Evolutionary conservation across 495 filamentous ascomycete genomes (phyloP), one percentile per base, ranked within the genome.

Genomic region (Tuber aestivum): DNA sequence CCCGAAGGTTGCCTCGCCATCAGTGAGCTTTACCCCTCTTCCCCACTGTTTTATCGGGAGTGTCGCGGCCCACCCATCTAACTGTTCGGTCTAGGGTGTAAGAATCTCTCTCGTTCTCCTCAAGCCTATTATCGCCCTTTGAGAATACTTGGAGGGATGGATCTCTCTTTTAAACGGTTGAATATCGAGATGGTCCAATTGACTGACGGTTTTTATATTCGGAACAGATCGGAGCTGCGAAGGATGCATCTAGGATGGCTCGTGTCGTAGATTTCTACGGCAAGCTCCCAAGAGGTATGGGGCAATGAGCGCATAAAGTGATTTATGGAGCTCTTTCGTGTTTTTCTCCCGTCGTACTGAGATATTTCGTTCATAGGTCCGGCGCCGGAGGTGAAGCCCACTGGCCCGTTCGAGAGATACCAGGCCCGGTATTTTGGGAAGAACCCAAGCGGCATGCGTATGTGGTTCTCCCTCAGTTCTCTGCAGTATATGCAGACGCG

Each of bases 261-360:
- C 91, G 94, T 80, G 92, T 98, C 76, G 95, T 97, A 85, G 92
- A 88, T 88, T 97, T 99, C 90, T 99, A 99, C 88, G 93, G 94
- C 86, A 95, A 94, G 85, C 92, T 99, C 45, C 95, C 95, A 45
- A 82, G 80, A 70, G 80, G 81, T 82, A 77, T 72, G 71, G 10
- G 23, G 41, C 23, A 41, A 40, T 16, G 23, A 35, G 41, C 27
- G 56, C 27, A 20, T 35, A 35, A 65, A 65, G 27, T 65, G 27
- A 50, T 16, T 18, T 35, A 16, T 35, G 56, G 14, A 61, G 14
- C 27, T 32, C 32, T 65, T 35, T 32, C 14, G 20, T 65, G 27
- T 65, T 45, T 44, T 27, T 48, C 41, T 71, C 70, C 50, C 37
- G 38, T 42, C 44, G 41, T 37, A 21, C 70, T 48, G 12, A 65